phyloP scores from a whole-genome alignment of 2,329 filamentous ascomycete species.

The Aspergillus oerlinghausenensis region DNA sequence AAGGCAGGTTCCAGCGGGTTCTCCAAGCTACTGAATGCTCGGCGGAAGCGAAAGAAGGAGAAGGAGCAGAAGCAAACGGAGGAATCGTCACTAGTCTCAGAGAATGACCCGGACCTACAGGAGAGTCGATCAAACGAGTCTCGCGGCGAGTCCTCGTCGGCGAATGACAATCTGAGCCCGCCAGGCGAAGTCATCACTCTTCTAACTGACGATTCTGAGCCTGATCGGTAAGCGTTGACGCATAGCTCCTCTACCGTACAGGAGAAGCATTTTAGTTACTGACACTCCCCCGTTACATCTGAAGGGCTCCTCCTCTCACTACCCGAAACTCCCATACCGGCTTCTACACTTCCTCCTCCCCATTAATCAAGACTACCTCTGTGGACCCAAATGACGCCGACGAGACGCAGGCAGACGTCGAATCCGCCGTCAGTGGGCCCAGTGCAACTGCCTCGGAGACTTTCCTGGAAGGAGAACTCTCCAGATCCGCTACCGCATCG shows the following conservation, averaged over 20 bases:
- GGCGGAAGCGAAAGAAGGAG: constrained; percentile 42
- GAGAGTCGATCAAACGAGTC: constrained; percentile 22
- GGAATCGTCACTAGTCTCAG: constrained; percentile 17
- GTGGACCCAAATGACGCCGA: constrained; percentile 38
- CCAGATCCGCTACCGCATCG: constrained; percentile 24
- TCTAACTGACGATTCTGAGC: constrained; percentile 36
- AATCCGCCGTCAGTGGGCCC: constrained; percentile 25
- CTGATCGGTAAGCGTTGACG: constrained; percentile 33
- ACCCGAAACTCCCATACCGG: constrained; percentile 62
- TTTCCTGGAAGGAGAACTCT: constrained; percentile 36
- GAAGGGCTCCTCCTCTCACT: constrained; percentile 46
- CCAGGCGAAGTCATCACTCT: constrained; percentile 24
- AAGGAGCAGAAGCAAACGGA: constrained; percentile 21
- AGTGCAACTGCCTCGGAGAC: constrained; percentile 37
- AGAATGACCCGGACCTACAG: constrained; percentile 19
- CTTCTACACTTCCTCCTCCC: constrained; percentile 65
- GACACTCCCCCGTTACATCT: constrained; percentile 9
- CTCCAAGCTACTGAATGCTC: constrained; percentile 47
- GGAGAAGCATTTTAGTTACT: constrained; percentile 25
- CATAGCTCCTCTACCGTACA: not conserved
- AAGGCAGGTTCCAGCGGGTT: constrained; percentile 44
- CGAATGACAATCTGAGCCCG: constrained; percentile 17
- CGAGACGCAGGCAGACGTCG: constrained; percentile 19
- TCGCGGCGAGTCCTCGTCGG: constrained; percentile 22
- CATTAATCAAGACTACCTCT: constrained; percentile 57